Evolutionary conservation across 345 rosid species (phyloP).

Genomic region (Bruguiera sexangula): DNA sequence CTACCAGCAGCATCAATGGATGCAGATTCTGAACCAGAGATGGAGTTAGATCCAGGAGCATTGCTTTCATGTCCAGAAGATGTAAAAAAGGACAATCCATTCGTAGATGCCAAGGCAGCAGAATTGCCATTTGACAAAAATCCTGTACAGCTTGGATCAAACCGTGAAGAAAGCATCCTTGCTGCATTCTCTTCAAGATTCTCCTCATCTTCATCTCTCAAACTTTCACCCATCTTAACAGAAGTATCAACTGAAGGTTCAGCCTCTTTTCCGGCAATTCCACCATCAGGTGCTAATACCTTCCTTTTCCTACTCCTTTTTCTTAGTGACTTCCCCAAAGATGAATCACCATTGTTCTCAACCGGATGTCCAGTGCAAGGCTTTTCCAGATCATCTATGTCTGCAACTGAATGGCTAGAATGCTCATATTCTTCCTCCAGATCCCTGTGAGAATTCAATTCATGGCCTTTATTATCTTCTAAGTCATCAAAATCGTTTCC

Average conservation of each 20-base stretch:
- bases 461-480: conserved; percentile 33
- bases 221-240: conserved; percentile 33
- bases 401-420: conserved; percentile 31
- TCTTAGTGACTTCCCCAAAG: conserved; percentile 32
- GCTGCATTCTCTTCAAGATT: conserved; percentile 99
- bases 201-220: conserved; percentile 74
- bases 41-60: conserved; percentile 30
- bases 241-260: conserved; percentile 37
- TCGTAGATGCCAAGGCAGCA: conserved; percentile 37
- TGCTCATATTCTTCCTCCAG: conserved; percentile 40
- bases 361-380: conserved; percentile 3
- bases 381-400: conserved; percentile 24
- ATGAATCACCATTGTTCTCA: conserved; percentile 15
- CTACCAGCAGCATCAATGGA: conserved; percentile 61
- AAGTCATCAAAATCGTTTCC: conserved; percentile 33
- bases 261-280: conserved; percentile 33
- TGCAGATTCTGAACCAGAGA: conserved; percentile 47
- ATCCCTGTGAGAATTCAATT: conserved; percentile 27
- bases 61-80: conserved; percentile 37
- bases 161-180: conserved; percentile 89
- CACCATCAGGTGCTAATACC: conserved; percentile 27
- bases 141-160: conserved; percentile 80
- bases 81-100: conserved; percentile 33
- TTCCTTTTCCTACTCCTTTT: conserved; percentile 55
- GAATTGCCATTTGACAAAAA: conserved; percentile 55